Evolutionary conservation across 2,329 filamentous ascomycete genomes (phyloP), one percentile per base, ranked within the genome.

Genomic region (Ploettnerulaceae sp.): DNA sequence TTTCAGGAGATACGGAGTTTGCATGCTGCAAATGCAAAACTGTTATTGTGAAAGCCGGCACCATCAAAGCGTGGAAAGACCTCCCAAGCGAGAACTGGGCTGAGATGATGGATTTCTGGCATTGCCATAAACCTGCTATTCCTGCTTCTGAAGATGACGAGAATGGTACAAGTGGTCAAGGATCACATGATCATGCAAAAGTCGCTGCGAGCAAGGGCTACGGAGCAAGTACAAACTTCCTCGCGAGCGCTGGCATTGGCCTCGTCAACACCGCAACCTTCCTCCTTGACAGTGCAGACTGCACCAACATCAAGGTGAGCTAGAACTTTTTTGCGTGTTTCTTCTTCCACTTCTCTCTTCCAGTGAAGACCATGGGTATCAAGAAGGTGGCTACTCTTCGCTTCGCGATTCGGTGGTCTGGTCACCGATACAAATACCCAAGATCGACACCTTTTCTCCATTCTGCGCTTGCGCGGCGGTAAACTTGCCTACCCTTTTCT

Each of bases 31-130:
- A 12, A 60, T 84, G 57, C 45, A 55, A 21, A 74, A 73, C 58
- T 66, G 71, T 48, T 43, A 55, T 53, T 74, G 72, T 63, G 40
- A 53, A 34, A 48, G 61, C 12, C 3, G 67, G 63, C 6, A 56
- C 41, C 3, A 69, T 79, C 6, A 68, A 66, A 29, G 66, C 69
- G 28, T 98, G 93, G 91, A 95, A 91, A 67, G 89, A 98, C 61
- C 71, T 98, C 14, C 93, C 93, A 0, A 95, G 89, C 61, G 89
- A 95, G 59, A 91, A 95, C 61, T 98, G 93, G 93, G 94, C 93
- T 0, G 93, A 98, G 69, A 95, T 98, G 90, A 98, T 98, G 93
- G 94, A 98, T 66, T 95, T 98, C 58, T 98, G 93, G 93, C 94
- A 98, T 67, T 98, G 93, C 61, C 93, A 98, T 66, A 97, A 97